Evolutionary conservation across 2,329 filamentous ascomycete genomes (phyloP).

Genomic region (Lasiodiplodia sp.): DNA sequence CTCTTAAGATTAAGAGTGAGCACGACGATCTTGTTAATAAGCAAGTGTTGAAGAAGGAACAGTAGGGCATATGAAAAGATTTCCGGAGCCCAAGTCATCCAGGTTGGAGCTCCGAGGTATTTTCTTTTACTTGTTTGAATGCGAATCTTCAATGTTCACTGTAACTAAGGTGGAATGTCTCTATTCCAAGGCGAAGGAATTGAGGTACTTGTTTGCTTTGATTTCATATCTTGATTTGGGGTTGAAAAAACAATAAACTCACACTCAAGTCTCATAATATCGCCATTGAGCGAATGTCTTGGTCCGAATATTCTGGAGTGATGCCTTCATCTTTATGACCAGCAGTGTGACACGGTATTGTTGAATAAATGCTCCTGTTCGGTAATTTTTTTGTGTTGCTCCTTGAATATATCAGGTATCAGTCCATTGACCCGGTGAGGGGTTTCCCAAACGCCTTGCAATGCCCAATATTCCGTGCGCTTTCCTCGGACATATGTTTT

Average conservation of each 20-base stretch:
- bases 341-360: neutral
- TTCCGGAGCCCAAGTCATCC: neutral
- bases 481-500: neutral
- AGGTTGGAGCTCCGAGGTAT: too few relatives aligned
- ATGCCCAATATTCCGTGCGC: constrained; percentile 7
- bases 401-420: neutral
- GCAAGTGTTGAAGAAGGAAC: neutral
- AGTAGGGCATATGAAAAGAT: neutral
- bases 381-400: neutral
- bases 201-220: too few relatives aligned
- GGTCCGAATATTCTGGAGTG: neutral
- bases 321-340: too few relatives aligned
- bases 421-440: neutral
- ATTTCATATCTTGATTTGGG: too few relatives aligned
- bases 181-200: too few relatives aligned
- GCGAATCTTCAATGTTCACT: too few relatives aligned
- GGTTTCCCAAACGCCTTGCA: constrained; percentile 25
- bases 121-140: too few relatives aligned
- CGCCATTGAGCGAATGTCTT: neutral
- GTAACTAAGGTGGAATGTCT: too few relatives aligned
- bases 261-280: neutral
- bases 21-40: neutral
- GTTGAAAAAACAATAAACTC: neutral
- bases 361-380: neutral
- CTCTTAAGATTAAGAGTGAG: neutral